Evolutionary conservation across 495 filamentous ascomycete genomes (phyloP).

Genomic region (Penicillium atrosanguineum): DNA sequence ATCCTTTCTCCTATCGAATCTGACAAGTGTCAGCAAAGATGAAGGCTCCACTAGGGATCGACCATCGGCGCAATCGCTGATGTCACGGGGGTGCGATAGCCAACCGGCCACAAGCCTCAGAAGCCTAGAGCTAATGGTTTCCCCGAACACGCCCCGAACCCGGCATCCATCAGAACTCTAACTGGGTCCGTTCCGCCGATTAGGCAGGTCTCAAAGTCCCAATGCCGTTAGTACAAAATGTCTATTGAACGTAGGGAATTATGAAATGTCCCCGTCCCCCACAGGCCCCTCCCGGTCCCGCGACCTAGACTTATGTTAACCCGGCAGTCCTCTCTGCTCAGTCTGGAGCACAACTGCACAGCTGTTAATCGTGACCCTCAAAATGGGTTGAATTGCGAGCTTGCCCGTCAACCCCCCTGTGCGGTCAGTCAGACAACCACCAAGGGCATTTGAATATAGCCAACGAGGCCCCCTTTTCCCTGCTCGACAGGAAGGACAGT

Average conservation of each 20-base stretch:
- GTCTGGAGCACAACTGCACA: not conserved
- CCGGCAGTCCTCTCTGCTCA: not conserved
- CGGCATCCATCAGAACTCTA: not conserved
- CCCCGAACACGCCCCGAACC: not conserved
- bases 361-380: not conserved
- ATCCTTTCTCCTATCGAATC: not conserved
- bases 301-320: too few relatives aligned
- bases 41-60: too few relatives aligned
- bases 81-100: not conserved
- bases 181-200: not conserved
- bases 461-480: not conserved
- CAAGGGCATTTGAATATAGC: not conserved
- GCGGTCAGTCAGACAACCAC: not conserved
- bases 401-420: not conserved
- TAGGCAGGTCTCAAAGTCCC: not conserved
- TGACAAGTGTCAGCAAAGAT: too few relatives aligned
- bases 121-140: not conserved
- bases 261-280: not conserved
- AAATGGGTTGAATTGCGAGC: not conserved
- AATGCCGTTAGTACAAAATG: not conserved
- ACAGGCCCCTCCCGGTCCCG: too few relatives aligned
- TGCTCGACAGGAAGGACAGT: not conserved
- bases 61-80: not conserved
- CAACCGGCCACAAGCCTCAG: not conserved
- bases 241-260: too few relatives aligned